Base-by-base conservation (phyloP, 2,329 filamentous ascomycete species). In the Penicillium oxalicum region DNA sequence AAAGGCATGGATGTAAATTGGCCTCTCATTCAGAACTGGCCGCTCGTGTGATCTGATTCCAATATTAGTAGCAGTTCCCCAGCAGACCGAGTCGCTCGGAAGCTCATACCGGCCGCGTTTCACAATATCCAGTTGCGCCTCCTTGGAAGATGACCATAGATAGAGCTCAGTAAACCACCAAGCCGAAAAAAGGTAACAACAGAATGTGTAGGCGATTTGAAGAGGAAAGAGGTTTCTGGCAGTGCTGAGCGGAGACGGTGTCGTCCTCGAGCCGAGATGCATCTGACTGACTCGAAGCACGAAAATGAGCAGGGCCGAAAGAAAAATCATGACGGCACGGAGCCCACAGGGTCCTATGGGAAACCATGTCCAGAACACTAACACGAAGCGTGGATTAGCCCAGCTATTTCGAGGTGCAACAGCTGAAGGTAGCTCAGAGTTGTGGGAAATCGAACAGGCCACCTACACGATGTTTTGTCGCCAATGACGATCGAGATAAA, bases 331-430 rank as follows among this genome's bases (percentile, higher is more conserved):
- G 12, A 84, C 65, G 5, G 88, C 80, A 59, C 90, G 86, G 47
- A 94, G 69, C 50, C 88, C 89, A 39, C 86, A 81, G 47, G 78
- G 77, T 44, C 89, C 87, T 35, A 95, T 61, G 25, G 90, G 90
- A 57, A 95, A 89, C 86, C 88, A 91, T 60, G 83, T 76, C 90
- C 89, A 95, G 52, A 95, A 73, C 44, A 82, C 88, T 91, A 33
- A 25, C 28, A 29, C 27, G 9, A 24, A 4, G 4, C 25, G 25
- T 4, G 24, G 26, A 32, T 49, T 36, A 45, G 45, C 29, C 29
- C 24, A n/a, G 13, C 18, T 9, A 34, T 11, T 11, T 42, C 18
- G 8, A 45, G n/a, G 27, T 26, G 12, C 18, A 18, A 18, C 18
- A 18, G 18, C n/a, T 29, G 29, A 11, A 37, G 11, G 26, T 40